Percentiles rank a stretch among this genome's conserved stretches.
These are phyloP conservation scores for Psilocybe tampanensis DNA, from an alignment of 768 basidiomycete species.

Conservation along the genomic window DNA sequence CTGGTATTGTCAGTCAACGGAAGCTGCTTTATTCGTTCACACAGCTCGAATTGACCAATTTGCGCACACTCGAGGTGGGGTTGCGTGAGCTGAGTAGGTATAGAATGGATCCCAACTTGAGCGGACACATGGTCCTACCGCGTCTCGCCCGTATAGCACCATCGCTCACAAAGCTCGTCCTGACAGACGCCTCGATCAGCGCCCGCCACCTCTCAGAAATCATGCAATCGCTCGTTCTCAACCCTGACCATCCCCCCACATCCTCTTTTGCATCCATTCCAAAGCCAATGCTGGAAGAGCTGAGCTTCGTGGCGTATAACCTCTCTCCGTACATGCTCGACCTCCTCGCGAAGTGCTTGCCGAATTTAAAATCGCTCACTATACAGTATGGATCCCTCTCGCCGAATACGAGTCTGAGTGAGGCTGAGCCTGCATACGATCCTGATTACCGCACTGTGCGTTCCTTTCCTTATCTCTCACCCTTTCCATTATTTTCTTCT, in stretches of 20 bases:
- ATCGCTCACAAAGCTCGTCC: conserved; percentile 8
- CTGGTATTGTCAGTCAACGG: too few relatives aligned
- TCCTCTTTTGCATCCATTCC: background rate
- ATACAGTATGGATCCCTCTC: conserved; percentile 3
- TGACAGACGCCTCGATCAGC: conserved; percentile 6
- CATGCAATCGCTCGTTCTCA: conserved; percentile 1
- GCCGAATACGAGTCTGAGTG: background rate
- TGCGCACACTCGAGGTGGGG: conserved; percentile 16
- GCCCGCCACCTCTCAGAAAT: background rate
- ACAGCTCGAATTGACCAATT: conserved; percentile 4
- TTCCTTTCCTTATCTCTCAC: background rate
- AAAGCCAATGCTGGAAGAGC: conserved; percentile 6
- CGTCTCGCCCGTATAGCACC: conserved; percentile 11
- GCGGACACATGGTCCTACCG: conserved; percentile 9
- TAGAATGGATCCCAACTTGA: background rate
- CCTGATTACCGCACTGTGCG: background rate
- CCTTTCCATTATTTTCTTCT: too few relatives aligned
- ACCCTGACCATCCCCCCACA: too few relatives aligned
- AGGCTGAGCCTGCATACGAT: background rate
- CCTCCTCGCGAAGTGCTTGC: conserved; percentile 3
- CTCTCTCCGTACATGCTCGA: conserved; percentile 8
- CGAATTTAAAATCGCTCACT: conserved; percentile 2
- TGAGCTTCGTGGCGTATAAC: background rate
- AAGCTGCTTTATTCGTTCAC: conserved; percentile 6
- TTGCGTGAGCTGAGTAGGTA: conserved; percentile 4